These are phyloP conservation scores for Stevia rebaudiana DNA, from an alignment of 140 eudicot genomes.

Conservation along the genomic window DNA sequence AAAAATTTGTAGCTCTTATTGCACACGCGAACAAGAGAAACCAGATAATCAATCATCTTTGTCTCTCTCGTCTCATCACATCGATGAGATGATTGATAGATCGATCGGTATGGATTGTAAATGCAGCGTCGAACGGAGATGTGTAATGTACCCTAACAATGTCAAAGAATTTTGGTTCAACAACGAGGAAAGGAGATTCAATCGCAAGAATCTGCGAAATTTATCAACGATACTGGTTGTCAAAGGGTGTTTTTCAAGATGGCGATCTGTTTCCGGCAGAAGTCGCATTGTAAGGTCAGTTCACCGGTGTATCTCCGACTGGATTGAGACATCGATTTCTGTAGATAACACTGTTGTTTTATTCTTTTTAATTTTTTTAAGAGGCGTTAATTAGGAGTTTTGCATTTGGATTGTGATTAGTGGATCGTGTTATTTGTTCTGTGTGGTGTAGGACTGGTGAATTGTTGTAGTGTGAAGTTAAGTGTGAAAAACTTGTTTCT, in stretches of 20 bases:
- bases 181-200: constrained; percentile 13
- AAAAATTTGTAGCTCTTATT: constrained; percentile 15
- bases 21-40: not conserved
- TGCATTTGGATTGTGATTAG: not conserved
- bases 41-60: not conserved
- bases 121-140: constrained; percentile 28
- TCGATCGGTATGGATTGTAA: constrained; percentile 42
- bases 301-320: not conserved
- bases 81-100: constrained; percentile 37
- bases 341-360: not conserved
- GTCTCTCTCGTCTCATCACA: constrained; percentile 11
- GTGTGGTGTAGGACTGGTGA: not conserved
- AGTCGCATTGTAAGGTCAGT: constrained; percentile 40
- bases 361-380: not conserved
- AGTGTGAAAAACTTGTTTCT: constrained; percentile 8
- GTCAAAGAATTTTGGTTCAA: constrained; percentile 23
- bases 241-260: constrained; percentile 24
- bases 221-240: constrained; percentile 23
- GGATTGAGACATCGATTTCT: not conserved
- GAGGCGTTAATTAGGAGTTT: constrained; percentile 3
- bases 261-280: constrained; percentile 29
- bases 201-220: constrained; percentile 19
- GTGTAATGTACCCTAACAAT: constrained; percentile 1
- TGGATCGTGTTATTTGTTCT: not conserved
- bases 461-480: constrained; percentile 5